These are phyloP conservation scores for Myrica gale DNA, from an alignment of 306 rosid species.

Conservation along the genomic window DNA sequence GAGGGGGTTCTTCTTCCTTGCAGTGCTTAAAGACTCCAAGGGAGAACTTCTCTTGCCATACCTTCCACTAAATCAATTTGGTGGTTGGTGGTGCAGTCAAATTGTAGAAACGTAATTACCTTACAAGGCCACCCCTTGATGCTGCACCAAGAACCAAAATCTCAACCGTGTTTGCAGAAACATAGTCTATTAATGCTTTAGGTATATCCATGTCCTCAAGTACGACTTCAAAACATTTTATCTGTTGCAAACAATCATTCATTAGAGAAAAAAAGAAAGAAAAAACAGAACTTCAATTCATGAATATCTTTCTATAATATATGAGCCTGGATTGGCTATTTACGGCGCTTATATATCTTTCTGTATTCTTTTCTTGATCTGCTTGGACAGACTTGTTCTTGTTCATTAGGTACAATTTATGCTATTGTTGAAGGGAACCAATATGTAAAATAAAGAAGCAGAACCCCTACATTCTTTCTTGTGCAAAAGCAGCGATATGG, in stretches of 20 bases:
- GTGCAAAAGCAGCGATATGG: constrained; percentile 80
- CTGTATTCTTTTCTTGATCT: not conserved
- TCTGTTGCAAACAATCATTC: constrained; percentile 39
- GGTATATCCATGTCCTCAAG: constrained; percentile 62
- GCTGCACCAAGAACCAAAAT: constrained; percentile 74
- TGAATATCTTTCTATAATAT: too few species aligned
- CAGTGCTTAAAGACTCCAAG: too few species aligned
- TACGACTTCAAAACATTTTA: constrained; percentile 62
- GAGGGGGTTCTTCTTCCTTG: too few species aligned
- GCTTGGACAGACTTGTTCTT: not conserved
- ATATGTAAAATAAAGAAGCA: not conserved
- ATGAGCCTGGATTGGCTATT: not conserved
- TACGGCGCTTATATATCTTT: not conserved
- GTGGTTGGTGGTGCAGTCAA: not conserved
- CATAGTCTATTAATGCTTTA: constrained; percentile 53
- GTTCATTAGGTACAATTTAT: not conserved
- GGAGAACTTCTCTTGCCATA: too few species aligned
- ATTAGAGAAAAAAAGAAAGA: not conserved
- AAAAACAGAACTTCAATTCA: too few species aligned
- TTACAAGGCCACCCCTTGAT: constrained; percentile 61
- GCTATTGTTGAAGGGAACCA: not conserved
- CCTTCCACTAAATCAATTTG: too few species aligned
- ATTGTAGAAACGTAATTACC: constrained; percentile 29
- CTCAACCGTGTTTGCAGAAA: constrained; percentile 43
- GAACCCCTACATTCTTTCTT: constrained; percentile 51